phyloP scores from a whole-genome alignment of 306 rosid genomes.

The Begonia loranthoides region DNA sequence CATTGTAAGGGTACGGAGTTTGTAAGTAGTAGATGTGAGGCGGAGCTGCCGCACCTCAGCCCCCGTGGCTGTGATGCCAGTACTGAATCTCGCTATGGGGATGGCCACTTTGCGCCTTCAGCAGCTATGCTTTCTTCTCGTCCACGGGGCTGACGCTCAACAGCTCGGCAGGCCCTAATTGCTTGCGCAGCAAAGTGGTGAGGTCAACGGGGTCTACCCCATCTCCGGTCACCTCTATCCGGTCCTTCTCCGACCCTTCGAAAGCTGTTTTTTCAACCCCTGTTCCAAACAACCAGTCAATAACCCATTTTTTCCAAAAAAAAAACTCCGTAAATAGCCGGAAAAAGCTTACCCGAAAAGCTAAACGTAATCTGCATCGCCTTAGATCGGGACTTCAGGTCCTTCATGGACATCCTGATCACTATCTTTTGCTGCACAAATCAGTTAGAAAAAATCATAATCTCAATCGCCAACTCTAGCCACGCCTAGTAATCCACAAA shows the following conservation, averaged over 20 bases:
- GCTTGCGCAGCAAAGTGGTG: neutral
- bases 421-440: no score
- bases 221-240: neutral
- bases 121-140: neutral
- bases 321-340: neutral
- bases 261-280: neutral
- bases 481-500: no score
- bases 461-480: no score
- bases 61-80: no score
- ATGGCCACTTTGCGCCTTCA: no score
- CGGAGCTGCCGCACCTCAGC: no score
- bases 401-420: neutral
- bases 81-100: no score
- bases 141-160: neutral
- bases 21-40: no score
- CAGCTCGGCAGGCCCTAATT: neutral
- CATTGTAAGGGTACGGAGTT: no score
- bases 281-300: neutral
- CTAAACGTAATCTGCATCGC: neutral
- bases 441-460: no score
- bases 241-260: neutral
- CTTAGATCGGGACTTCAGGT: neutral
- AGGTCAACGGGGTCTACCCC: neutral
- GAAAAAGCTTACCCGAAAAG: neutral
- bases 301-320: neutral